phyloP scores from a whole-genome alignment of 1,139 yeast genomes.

The Nematodospora anomalae region DNA sequence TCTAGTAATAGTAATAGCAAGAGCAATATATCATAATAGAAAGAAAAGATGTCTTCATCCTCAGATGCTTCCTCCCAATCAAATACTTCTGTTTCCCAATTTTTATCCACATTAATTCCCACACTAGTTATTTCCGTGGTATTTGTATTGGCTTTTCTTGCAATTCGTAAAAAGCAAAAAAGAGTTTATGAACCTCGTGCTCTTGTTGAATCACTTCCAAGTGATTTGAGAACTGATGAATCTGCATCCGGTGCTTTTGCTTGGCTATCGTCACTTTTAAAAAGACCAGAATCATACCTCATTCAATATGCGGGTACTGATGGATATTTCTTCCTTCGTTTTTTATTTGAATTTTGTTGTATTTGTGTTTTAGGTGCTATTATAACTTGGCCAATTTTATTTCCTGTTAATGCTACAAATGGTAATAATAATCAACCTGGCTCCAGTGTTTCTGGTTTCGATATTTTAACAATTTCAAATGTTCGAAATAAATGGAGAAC shows the following conservation, averaged over 20 bases:
- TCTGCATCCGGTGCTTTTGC: slow-evolving; percentile 55
- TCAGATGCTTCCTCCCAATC: slow-evolving; percentile 2
- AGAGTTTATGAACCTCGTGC: slow-evolving; percentile 85
- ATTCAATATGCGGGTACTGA: slow-evolving; percentile 83
- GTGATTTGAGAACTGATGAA: slow-evolving; percentile 49
- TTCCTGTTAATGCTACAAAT: slow-evolving; percentile 87
- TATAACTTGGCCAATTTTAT: slow-evolving; percentile 70
- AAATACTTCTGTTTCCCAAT: slow-evolving; percentile 34
- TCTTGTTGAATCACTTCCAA: slow-evolving; percentile 40
- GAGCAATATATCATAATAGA: no score
- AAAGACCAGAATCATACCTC: slow-evolving; percentile 63
- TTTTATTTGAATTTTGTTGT: slow-evolving; percentile 60
- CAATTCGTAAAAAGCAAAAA: slow-evolving; percentile 60
- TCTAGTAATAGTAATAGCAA: no score
- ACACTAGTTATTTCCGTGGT: slow-evolving; percentile 50
- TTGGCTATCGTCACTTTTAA: slow-evolving; percentile 55
- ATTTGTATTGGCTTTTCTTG: slow-evolving; percentile 58
- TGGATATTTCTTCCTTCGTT: slow-evolving; percentile 85
- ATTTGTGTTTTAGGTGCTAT: slow-evolving; percentile 65
- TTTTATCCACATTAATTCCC: slow-evolving; percentile 41
- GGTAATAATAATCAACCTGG: slow-evolving; percentile 42
- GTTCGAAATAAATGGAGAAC: slow-evolving; percentile 59
- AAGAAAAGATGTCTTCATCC: neutral
- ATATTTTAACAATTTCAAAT: slow-evolving; percentile 61
- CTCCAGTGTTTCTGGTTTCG: slow-evolving; percentile 48